A percentile compares a stretch with the other conserved stretches of the same genome.
Evolutionary conservation across 2,329 filamentous ascomycete species (phyloP).

Genomic region (Hypoxylon sp.): DNA sequence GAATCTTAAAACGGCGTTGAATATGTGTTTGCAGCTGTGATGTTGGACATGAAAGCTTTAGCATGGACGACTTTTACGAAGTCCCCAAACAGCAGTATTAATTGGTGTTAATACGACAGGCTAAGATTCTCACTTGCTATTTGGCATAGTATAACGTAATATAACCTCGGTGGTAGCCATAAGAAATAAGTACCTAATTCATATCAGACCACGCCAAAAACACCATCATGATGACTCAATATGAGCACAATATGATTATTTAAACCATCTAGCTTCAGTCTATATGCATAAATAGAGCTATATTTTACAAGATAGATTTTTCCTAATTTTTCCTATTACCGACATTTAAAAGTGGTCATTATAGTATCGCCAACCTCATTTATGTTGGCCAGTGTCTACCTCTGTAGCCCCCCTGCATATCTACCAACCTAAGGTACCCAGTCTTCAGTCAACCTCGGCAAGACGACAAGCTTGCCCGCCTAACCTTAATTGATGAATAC

Average conservation of each 20-base stretch:
- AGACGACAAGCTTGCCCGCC: not conserved
- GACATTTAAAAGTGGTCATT: not conserved
- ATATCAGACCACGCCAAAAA: too few species aligned
- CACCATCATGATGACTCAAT: not conserved
- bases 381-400: too few species aligned
- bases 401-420: too few species aligned
- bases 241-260: not conserved
- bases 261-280: not conserved
- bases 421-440: not conserved
- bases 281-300: not conserved
- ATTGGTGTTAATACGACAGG: not conserved
- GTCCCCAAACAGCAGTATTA: not conserved
- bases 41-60: not conserved
- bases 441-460: not conserved
- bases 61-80: not conserved
- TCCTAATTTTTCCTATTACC: not conserved
- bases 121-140: not conserved
- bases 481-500: not conserved
- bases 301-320: not conserved
- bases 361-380: not conserved
- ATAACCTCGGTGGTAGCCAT: not conserved
- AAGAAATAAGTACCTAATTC: not conserved
- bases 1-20: constrained; percentile 1
- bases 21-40: not conserved
- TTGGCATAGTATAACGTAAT: not conserved